Conservation (phyloP, 345 rosid species). For the Euclidium syriacum region DNA sequence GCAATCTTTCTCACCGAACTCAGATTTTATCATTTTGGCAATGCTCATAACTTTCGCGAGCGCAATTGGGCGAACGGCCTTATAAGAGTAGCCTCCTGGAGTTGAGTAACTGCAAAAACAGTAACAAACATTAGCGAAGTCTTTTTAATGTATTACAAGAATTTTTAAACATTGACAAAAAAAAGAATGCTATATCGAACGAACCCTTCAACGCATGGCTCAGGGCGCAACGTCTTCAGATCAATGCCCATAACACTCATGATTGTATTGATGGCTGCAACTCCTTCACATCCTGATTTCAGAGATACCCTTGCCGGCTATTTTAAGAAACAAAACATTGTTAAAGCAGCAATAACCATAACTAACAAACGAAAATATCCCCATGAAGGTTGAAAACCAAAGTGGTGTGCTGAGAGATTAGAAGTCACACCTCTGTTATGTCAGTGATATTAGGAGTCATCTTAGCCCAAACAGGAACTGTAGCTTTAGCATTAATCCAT, state of each 20-base stretch:
- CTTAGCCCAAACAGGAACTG: slow-evolving; percentile 99
- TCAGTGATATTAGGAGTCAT: slow-evolving; percentile 99
- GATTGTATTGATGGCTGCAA: slow-evolving; percentile 90
- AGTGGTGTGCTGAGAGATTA: not conserved
- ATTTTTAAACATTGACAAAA: not conserved
- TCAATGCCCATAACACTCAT: slow-evolving; percentile 97
- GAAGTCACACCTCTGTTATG: slow-evolving; percentile 58
- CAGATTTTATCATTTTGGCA: slow-evolving; percentile 83
- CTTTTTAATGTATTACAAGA: not conserved
- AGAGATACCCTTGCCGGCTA: slow-evolving; percentile 92
- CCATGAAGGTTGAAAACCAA: not conserved
- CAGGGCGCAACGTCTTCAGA: slow-evolving; percentile 76
- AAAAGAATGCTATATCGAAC: slow-evolving; percentile 41
- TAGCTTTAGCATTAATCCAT: slow-evolving; percentile 94
- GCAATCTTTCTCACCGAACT: slow-evolving; percentile 47
- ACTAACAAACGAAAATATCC: not conserved
- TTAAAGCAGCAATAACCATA: not conserved
- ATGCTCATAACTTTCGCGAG: slow-evolving; percentile 87
- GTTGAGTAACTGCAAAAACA: slow-evolving; percentile 73
- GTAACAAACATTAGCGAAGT: slow-evolving; percentile 1
- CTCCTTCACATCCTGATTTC: slow-evolving; percentile 75
- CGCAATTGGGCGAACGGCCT: slow-evolving; percentile 95
- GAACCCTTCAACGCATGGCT: slow-evolving; percentile 98
- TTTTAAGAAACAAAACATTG: slow-evolving; percentile 8
- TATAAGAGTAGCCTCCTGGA: slow-evolving; percentile 94